Percentiles rank a stretch among this genome's conserved stretches.
phyloP scores from a whole-genome alignment of 2,329 filamentous ascomycete species.

The Neofusicoccum umdonicola region DNA sequence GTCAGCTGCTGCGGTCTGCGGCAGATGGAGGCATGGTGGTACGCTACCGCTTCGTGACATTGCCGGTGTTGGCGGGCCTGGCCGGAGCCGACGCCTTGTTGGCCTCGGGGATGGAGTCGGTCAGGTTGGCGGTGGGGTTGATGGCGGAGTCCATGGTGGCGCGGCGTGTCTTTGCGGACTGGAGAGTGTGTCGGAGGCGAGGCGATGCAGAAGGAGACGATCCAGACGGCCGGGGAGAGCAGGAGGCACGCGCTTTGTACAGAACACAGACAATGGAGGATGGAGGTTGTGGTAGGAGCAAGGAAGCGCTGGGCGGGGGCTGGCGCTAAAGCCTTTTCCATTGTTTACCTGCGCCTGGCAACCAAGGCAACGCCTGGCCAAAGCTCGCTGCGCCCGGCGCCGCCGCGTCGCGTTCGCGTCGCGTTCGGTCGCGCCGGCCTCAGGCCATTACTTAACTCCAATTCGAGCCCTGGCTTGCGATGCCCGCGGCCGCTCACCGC shows the following conservation, averaged over 20 bases:
- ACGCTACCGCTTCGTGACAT: slow-evolving; percentile 48
- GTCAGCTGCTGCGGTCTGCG: slow-evolving; percentile 9
- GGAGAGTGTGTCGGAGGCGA: neutral
- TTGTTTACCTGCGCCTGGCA: slow-evolving; percentile 8
- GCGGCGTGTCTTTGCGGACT: neutral
- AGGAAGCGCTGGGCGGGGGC: neutral
- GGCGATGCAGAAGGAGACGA: neutral
- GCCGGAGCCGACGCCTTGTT: slow-evolving; percentile 28
- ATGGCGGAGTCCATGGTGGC: slow-evolving; percentile 15
- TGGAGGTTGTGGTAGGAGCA: slow-evolving; percentile 8
- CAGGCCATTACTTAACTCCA: neutral
- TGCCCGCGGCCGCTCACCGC: neutral
- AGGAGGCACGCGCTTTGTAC: slow-evolving; percentile 5
- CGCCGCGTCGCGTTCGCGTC: neutral
- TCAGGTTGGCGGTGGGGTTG: slow-evolving; percentile 21
- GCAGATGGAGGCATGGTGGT: neutral
- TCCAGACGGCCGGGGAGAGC: neutral
- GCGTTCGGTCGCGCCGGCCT: neutral
- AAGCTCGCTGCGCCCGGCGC: neutral
- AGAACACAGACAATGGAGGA: neutral
- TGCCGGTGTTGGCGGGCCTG: slow-evolving; percentile 36
- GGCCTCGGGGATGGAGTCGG: slow-evolving; percentile 27
- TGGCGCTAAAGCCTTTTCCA: slow-evolving; percentile 6
- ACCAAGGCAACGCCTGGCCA: neutral
- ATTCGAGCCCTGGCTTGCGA: neutral